phyloP scores from a whole-genome alignment of 768 basidiomycete species.

The Suillus paluster region DNA sequence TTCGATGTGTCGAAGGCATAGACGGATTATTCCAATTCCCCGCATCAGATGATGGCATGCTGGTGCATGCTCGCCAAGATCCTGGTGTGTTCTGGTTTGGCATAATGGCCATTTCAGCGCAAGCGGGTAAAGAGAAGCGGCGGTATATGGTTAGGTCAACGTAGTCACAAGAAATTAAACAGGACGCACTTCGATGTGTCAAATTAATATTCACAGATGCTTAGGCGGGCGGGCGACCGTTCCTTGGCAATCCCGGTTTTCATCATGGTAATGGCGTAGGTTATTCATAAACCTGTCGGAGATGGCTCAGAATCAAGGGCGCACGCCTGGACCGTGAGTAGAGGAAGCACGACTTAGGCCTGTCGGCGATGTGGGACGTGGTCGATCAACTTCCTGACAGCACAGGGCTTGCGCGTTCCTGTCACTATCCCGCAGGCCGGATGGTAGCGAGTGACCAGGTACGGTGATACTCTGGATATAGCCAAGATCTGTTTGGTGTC shows the following conservation, averaged over 20 bases:
- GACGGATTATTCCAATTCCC: no score
- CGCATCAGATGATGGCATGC: no score
- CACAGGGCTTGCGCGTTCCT: neutral
- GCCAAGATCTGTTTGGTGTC: neutral
- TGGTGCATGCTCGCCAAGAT: no score
- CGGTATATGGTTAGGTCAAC: neutral
- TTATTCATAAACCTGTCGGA: neutral
- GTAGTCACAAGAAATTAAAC: neutral
- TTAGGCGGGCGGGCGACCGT: neutral
- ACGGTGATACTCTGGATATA: neutral
- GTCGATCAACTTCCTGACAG: neutral
- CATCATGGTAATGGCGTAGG: neutral
- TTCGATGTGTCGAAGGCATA: no score
- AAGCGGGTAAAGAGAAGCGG: no score
- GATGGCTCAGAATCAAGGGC: neutral
- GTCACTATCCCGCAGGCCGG: neutral
- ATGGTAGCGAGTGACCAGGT: constrained; percentile 1
- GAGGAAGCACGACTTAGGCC: neutral
- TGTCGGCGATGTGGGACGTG: neutral
- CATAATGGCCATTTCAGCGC: no score
- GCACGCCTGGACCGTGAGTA: no score
- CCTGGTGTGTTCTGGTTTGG: no score
- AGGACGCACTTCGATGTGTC: neutral
- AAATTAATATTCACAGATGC: neutral
- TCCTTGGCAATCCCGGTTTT: neutral